phyloP scores from a whole-genome alignment of 2,329 filamentous ascomycete genomes.

The Epichloe brachyelytri region DNA sequence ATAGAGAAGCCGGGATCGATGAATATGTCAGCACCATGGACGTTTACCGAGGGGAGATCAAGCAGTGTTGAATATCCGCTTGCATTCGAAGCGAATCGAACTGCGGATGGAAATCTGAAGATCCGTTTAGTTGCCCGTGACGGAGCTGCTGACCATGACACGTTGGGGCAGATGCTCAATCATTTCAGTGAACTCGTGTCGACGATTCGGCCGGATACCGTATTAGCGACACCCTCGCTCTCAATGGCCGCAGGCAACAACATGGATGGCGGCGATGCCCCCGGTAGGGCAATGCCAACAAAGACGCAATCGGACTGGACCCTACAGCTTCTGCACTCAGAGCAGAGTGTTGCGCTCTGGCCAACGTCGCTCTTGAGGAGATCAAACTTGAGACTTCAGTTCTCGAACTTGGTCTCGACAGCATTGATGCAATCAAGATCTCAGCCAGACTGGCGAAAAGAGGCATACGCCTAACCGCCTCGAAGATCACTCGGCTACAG shows the following conservation, averaged over 20 bases:
- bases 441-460: constrained; percentile 54
- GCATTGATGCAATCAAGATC: constrained; percentile 81
- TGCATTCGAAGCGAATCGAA: constrained; percentile 59
- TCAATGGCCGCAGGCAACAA: not conserved
- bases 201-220: constrained; percentile 6
- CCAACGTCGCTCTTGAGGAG: constrained; percentile 34
- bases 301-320: not conserved
- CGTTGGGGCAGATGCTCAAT: constrained; percentile 25
- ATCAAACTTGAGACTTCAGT: constrained; percentile 52
- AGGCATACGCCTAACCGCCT: constrained; percentile 52
- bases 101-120: constrained; percentile 30
- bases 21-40: constrained; percentile 37
- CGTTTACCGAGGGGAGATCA: constrained; percentile 29
- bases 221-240: not conserved
- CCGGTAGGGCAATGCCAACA: not conserved
- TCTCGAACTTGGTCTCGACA: constrained; percentile 77
- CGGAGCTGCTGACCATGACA: constrained; percentile 18
- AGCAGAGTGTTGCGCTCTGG: constrained; percentile 49
- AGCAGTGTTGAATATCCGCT: constrained; percentile 57
- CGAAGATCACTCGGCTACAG: constrained; percentile 60
- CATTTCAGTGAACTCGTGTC: constrained; percentile 19
- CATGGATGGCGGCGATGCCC: not conserved
- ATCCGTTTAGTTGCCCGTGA: constrained; percentile 48
- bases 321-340: constrained; percentile 38
- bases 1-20: constrained; percentile 23